These are phyloP conservation scores for Xerocomellus chrysenteron DNA, from an alignment of 768 basidiomycete genomes.

Conservation along the genomic window DNA sequence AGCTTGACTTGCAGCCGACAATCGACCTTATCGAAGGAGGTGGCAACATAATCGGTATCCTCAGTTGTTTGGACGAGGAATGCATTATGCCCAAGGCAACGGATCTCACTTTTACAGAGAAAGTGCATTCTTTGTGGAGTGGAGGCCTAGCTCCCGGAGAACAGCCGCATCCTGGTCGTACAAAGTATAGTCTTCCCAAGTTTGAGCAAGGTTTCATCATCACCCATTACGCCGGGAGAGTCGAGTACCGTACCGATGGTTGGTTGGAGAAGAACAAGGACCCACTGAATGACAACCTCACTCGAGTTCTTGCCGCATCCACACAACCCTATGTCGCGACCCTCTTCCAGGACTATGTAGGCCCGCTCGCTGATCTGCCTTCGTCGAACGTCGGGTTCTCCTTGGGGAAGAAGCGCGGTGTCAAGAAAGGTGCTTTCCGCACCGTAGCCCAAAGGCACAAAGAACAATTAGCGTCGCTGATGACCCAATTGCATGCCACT, in stretches of 20 bases:
- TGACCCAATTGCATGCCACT: constrained; percentile 88
- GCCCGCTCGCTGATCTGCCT: constrained; percentile 36
- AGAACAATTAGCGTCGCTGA: constrained; percentile 89
- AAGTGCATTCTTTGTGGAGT: constrained; percentile 78
- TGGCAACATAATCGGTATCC: constrained; percentile 72
- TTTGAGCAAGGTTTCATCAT: constrained; percentile 95
- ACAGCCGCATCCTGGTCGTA: constrained; percentile 65
- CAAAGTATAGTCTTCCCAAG: constrained; percentile 82
- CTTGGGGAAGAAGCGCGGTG: constrained; percentile 61
- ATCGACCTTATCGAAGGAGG: constrained; percentile 95
- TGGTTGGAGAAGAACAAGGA: constrained; percentile 99
- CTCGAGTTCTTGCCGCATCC: constrained; percentile 81
- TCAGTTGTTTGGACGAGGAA: constrained; percentile 93
- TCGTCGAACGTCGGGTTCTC: constrained; percentile 38
- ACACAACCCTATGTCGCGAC: constrained; percentile 76
- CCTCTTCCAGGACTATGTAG: constrained; percentile 82
- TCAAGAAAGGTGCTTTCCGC: constrained; percentile 96
- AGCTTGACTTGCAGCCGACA: constrained; percentile 94
- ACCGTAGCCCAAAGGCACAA: constrained; percentile 95
- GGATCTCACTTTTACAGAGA: constrained; percentile 92
- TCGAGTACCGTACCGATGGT: constrained; percentile 93
- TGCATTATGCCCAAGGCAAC: constrained; percentile 99
- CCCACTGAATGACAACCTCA: constrained; percentile 93
- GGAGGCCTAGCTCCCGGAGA: constrained; percentile 41
- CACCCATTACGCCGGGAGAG: constrained; percentile 94